Base-by-base conservation (phyloP, 2,329 filamentous ascomycete genomes). In the Beauveria rudraprayagi region DNA sequence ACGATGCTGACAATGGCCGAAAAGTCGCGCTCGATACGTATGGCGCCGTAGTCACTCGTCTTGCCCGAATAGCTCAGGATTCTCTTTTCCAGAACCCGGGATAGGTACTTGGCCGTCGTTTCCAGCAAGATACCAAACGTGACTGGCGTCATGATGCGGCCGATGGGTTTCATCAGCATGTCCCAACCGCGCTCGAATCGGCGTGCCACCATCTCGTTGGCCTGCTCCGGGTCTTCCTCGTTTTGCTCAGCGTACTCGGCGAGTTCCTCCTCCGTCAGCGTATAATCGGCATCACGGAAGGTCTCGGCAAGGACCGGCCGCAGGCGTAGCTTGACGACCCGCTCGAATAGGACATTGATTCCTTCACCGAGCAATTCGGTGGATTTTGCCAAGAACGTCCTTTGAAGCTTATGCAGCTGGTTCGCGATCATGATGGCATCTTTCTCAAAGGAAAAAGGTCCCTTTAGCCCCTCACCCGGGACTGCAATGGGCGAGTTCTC, bases 221-320 rank as follows among this genome's bases (percentile, higher is more conserved):
- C 68, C 63, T 78, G 78, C 56, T 78, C 80, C 67, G 84, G 80
- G 28, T 80, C 76, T 62, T 83, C 78, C 24, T 83, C 81, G 61
- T 80, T 78, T 62, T 81, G 77, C 50, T 77, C 76, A 8, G 82
- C 82, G 7, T 81, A 71, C 28, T 86, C 84, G 10, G 76, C 76
- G 14, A 87, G 71, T 58, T 88, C 85, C 47, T 86, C 82, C 63
- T 87, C 82, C 1, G 80, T 80, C 3, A 91, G 78, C 9, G 85
- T 82, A 75, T 99, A 99, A 74, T 97, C 92, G 24, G 90, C 84
- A 68, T 97, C 93, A 48, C 92, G 88, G 80, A 97, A 97, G 0
- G 92, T 87, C 62, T 99, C 93, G 19, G 86, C 83, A 11, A 99
- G 80, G 3, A 97, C 87, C 0, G 91, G 91, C 0, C 92, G 87